A percentile compares a stretch with the other conserved stretches of the same genome.
Evolutionary conservation across 352 stramenopile species (phyloP).

Genomic region (Pythium utonaiense): DNA sequence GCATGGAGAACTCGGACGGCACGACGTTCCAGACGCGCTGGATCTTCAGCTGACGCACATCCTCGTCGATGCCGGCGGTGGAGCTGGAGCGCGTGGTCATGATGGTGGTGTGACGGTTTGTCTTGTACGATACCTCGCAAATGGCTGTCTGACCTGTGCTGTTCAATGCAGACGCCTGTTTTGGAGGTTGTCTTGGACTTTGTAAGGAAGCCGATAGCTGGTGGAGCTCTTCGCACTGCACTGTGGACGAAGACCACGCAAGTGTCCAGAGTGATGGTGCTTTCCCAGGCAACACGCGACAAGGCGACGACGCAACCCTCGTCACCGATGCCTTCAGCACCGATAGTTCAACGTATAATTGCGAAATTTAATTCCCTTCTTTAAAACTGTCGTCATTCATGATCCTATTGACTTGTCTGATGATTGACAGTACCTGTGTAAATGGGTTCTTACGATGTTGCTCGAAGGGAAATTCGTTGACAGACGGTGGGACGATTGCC

Average conservation of each 20-base stretch:
- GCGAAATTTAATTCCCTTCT: background rate
- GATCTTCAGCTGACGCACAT: conserved; percentile 38
- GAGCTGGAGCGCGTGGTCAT: conserved; percentile 48
- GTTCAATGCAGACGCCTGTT: background rate
- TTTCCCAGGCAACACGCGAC: conserved; percentile 8
- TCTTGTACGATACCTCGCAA: background rate
- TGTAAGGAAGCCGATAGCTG: conserved; percentile 1
- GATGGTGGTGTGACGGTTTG: conserved; percentile 1
- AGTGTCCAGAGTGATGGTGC: background rate
- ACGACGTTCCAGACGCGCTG: conserved; percentile 62
- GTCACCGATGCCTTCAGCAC: conserved; percentile 10
- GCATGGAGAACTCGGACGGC: conserved; percentile 64
- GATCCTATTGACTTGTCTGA: too few species aligned
- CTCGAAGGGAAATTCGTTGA: conserved; percentile 12
- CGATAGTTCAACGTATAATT: conserved; percentile 18
- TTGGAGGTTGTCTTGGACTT: background rate
- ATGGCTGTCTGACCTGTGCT: background rate
- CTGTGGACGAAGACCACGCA: conserved; percentile 19
- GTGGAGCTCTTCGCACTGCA: conserved; percentile 9
- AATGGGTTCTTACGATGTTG: conserved; percentile 7
- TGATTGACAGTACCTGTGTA: background rate
- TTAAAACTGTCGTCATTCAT: background rate
- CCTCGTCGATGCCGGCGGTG: conserved; percentile 23
- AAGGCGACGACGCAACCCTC: conserved; percentile 21
- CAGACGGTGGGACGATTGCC: conserved; percentile 4